Evolutionary conservation across 306 rosid genomes (phyloP).

Genomic region (Inga laurina): DNA sequence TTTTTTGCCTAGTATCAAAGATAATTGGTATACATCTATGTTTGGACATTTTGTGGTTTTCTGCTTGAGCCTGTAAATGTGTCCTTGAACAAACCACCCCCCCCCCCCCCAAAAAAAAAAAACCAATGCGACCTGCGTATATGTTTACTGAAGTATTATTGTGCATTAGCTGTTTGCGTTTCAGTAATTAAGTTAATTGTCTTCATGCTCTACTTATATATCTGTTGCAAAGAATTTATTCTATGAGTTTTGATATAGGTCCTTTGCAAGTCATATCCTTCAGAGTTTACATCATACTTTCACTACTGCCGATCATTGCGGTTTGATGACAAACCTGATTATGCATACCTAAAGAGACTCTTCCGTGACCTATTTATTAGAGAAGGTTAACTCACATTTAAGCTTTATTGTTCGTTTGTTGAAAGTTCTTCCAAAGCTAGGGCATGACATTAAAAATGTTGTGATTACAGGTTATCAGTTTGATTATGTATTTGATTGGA

Average conservation of each 20-base stretch:
- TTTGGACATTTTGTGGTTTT: background rate
- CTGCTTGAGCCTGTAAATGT: background rate
- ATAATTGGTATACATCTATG: slow-evolving; percentile 2
- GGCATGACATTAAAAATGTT: background rate
- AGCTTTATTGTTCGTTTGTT: slow-evolving; percentile 9
- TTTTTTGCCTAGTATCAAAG: slow-evolving; percentile 23
- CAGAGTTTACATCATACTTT: slow-evolving; percentile 90
- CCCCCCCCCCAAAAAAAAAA: background rate
- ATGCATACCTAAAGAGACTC: slow-evolving; percentile 92
- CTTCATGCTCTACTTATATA: background rate
- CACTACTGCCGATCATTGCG: slow-evolving; percentile 91
- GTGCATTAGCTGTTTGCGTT: background rate
- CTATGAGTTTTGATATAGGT: slow-evolving; percentile 48
- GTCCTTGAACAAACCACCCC: background rate
- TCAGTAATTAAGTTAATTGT: background rate
- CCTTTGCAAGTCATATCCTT: slow-evolving; percentile 84
- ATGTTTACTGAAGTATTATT: background rate
- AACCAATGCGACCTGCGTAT: background rate
- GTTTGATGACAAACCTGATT: slow-evolving; percentile 98
- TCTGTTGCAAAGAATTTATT: slow-evolving; percentile 29
- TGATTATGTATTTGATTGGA: slow-evolving; percentile 99
- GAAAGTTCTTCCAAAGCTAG: slow-evolving; percentile 24
- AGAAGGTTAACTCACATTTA: slow-evolving; percentile 65
- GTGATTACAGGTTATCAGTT: slow-evolving; percentile 81
- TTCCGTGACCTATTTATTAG: slow-evolving; percentile 92